Base-by-base conservation (phyloP, 768 basidiomycete genomes). In the Omphalotus guepiniiformis region DNA sequence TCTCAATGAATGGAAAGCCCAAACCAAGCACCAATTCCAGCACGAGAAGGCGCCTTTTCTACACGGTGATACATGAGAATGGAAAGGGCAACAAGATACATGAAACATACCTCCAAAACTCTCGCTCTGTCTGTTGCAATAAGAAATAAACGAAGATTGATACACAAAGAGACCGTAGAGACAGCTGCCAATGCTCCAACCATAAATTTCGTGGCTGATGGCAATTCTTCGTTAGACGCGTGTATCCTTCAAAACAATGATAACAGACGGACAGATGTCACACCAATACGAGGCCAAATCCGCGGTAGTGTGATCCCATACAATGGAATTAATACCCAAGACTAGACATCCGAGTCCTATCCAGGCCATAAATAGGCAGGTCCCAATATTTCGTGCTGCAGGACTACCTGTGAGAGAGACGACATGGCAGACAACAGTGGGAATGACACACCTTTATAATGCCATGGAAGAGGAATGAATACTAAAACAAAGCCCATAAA, bases 341-440 rank as follows among this genome's bases (percentile, higher is more conserved):
- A 47, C 27, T 7, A 47, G 28, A 27, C 38, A 47, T 39, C 37
- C 46, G 16, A 39, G 19, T 7, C 46, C 46, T 9, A 32, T 47
- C 46, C 46, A 47, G 28, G 19, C 27, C 25, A 47, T 47, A 16
- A 47, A 47, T 9, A 47, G 38, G 29, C 46, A 47, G n/a, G 46
- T 47, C 16, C 37, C 46, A n/a, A 29, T 39, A 36, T 47, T 47
- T 28, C 36, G 35, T 18, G 38, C 46, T 47, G 35, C 3, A 23
- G 19, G 19, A n/a, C 22, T 15, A n/a, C n/a, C n/a, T 19, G 26
- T 30, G 26, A 30, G 42, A 25, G 19, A 42, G 41, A 44, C 22
- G 41, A 16, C 16, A 18, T 42, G 32, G 27, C 28, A 41, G 18
- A 25, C 32, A 15, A 11, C 11, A 26, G 16, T 12, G 16, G 19